Evolutionary conservation across 768 basidiomycete species (phyloP).

Genomic region (Galerina marginata): DNA sequence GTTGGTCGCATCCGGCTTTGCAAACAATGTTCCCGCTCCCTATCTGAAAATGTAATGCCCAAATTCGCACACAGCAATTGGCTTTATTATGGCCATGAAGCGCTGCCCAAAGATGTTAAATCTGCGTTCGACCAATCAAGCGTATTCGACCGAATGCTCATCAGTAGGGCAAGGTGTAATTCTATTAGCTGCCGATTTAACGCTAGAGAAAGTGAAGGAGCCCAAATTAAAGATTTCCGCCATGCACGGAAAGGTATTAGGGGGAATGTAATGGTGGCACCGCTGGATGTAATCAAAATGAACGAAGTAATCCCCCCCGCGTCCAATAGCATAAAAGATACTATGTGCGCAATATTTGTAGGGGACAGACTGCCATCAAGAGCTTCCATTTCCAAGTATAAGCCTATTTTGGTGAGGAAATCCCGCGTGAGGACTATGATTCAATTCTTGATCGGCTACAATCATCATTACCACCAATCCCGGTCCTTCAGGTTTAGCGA

Average conservation of each 20-base stretch:
- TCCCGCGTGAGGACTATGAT: conserved; percentile 12
- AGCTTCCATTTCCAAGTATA: background rate
- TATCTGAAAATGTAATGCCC: background rate
- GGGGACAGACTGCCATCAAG: background rate
- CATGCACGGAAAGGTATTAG: background rate
- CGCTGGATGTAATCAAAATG: background rate
- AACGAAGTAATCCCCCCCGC: background rate
- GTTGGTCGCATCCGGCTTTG: background rate
- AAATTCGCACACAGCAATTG: background rate
- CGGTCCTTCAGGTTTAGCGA: background rate
- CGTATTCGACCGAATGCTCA: background rate
- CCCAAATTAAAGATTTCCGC: background rate
- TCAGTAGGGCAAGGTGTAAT: background rate
- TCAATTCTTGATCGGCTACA: conserved; percentile 7
- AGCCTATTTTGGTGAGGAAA: conserved; percentile 7
- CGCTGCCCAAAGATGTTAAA: background rate
- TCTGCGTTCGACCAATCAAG: background rate
- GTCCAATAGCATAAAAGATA: background rate
- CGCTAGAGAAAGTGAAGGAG: background rate
- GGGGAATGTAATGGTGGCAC: background rate
- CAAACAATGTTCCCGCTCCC: background rate
- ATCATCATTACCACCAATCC: conserved; percentile 3
- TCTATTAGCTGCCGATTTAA: background rate
- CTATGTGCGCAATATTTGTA: background rate
- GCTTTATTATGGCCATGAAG: background rate